phyloP scores from a whole-genome alignment of 1,284 basidiomycete species.

The Malassezia equina region DNA sequence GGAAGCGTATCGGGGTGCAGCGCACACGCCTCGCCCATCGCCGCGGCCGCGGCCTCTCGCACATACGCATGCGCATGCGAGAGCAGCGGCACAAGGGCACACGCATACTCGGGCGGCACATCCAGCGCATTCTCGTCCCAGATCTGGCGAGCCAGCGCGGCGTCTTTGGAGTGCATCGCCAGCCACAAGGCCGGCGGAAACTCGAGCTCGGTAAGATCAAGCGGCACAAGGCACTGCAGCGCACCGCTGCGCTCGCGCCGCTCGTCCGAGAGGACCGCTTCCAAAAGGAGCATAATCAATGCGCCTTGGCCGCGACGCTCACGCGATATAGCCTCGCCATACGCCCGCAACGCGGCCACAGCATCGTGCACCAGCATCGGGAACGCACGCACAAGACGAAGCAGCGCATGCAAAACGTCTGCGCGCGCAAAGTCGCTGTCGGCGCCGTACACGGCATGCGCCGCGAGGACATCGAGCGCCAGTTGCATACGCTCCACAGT shows the following conservation, averaged over 20 bases:
- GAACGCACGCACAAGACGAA: slow-evolving; percentile 66
- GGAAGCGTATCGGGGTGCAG: slow-evolving; percentile 62
- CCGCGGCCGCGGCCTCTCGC: slow-evolving; percentile 61
- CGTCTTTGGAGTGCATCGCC: slow-evolving; percentile 75
- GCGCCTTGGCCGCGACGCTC: slow-evolving; percentile 41
- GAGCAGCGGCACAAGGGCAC: slow-evolving; percentile 60
- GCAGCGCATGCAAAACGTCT: slow-evolving; percentile 59
- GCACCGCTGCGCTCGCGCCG: slow-evolving; percentile 78
- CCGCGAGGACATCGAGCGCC: slow-evolving; percentile 71
- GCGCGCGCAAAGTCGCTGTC: slow-evolving; percentile 32
- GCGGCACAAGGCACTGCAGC: slow-evolving; percentile 81
- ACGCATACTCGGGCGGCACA: slow-evolving; percentile 64
- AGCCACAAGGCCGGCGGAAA: slow-evolving; percentile 85
- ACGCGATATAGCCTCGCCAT: slow-evolving; percentile 68
- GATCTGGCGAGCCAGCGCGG: slow-evolving; percentile 74
- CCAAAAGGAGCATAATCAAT: slow-evolving; percentile 53
- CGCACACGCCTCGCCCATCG: slow-evolving; percentile 68
- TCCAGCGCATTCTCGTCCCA: slow-evolving; percentile 98
- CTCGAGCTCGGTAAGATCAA: slow-evolving; percentile 87
- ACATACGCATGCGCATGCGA: slow-evolving; percentile 74
- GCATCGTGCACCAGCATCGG: slow-evolving; percentile 77
- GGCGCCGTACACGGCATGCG: slow-evolving; percentile 75
- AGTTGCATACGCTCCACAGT: slow-evolving; percentile 78
- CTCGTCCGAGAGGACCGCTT: slow-evolving; percentile 73
- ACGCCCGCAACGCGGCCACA: slow-evolving; percentile 67